Conservation (phyloP, 2,329 filamentous ascomycete genomes). For the Cyanodermella asteris region DNA sequence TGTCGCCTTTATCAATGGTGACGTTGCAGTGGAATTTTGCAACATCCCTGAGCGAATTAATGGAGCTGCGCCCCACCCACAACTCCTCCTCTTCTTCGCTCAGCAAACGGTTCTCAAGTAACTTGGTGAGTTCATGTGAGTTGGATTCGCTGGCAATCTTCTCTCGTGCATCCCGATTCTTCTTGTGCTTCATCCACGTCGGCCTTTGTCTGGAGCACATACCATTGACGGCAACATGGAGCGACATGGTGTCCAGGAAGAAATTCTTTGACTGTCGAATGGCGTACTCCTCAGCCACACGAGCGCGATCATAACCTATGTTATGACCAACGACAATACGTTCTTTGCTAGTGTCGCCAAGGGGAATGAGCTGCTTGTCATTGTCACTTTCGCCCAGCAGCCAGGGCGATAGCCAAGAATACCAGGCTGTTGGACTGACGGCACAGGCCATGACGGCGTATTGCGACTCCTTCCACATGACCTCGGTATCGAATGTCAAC, state of each 20-base stretch:
- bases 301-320: conserved; percentile 78
- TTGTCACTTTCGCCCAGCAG: conserved; percentile 60
- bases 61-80: conserved; percentile 84
- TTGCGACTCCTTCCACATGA: conserved; percentile 80
- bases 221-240: conserved; percentile 92
- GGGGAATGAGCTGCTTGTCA: conserved; percentile 60
- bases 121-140: conserved; percentile 44
- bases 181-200: conserved; percentile 93
- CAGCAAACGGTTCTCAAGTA: conserved; percentile 46
- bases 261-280: conserved; percentile 62
- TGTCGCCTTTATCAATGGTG: conserved; percentile 68
- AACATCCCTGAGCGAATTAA: conserved; percentile 87
- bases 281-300: conserved; percentile 74
- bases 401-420: conserved; percentile 94
- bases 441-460: conserved; percentile 97
- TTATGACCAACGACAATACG: conserved; percentile 86
- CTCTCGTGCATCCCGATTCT: conserved; percentile 65
- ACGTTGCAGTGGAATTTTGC: conserved; percentile 90
- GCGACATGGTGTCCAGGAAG: conserved; percentile 92
- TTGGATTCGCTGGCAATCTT: conserved; percentile 51
- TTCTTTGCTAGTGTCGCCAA: conserved; percentile 53
- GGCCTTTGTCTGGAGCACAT: conserved; percentile 96
- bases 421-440: conserved; percentile 75
- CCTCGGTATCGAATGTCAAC: conserved; percentile 88
- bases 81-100: conserved; percentile 78